Evolutionary conservation across 2,329 filamentous ascomycete genomes (phyloP), one percentile per base, ranked within the genome.

Genomic region (Beauveria medogensis): DNA sequence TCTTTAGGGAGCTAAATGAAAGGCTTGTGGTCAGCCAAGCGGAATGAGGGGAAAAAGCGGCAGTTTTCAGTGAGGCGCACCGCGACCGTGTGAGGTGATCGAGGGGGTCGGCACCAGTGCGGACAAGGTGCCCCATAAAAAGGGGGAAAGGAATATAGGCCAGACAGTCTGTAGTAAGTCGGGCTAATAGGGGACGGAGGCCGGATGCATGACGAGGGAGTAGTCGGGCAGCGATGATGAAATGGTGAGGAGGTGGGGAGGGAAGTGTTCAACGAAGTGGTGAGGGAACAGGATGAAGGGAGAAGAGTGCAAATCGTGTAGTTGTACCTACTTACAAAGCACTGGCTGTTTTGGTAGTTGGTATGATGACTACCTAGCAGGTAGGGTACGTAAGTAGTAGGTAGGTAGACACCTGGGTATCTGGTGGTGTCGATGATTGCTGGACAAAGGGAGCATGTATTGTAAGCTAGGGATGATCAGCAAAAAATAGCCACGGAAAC

Each of bases 21-120:
- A 59, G 60, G 53, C 63, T 61, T 56, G 26, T 53, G 51, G 58
- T 59, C 43, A 62, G 53, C 60, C 60, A 60, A 61, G 59, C 34
- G 44, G 51, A 61, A 55, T 61, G 61, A 60, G 41, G 60, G 54
- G 59, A 56, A 44, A 34, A 43, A 60, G 43, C 53, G n/a, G 22
- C 44, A 50, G 55, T 44, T n/a, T 40, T 47, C 24, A 51, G 55
- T 59, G 55, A 43, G 46, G 34, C 57, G 48, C 57, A 59, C 48
- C 41, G 43, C 34, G 7, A 26, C 22, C 24, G 20, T n/a, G 26
- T 24, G 48, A 59, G 41, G 34, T 26, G 47, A n/a, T 56, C 41
- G 58, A 48, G 44, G 51, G 40, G 46, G 52, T 57, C 46, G 53
- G 55, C 56, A 59, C 26, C 44, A 60, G 47, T 20, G 52, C 51